A percentile compares a stretch with the other conserved stretches of the same genome.
These are phyloP conservation scores for Rubus parviflorus DNA, from an alignment of 306 rosid species.

Conservation along the genomic window DNA sequence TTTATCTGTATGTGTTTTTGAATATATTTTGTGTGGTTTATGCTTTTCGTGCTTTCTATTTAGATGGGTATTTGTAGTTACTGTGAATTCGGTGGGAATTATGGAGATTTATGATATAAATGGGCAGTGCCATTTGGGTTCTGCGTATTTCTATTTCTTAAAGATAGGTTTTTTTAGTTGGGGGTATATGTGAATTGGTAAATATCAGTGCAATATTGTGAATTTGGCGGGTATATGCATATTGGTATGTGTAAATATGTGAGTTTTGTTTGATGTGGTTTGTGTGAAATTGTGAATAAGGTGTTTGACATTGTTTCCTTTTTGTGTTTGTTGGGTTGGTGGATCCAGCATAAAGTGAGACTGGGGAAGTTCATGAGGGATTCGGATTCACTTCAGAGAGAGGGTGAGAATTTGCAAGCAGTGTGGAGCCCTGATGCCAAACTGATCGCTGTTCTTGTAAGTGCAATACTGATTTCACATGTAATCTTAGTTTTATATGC, in stretches of 20 bases:
- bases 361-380: constrained; percentile 91
- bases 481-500: neutral
- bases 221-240: neutral
- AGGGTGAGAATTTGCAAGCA: constrained; percentile 95
- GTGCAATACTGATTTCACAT: constrained; percentile 20
- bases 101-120: neutral
- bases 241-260: neutral
- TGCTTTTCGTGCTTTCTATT: neutral
- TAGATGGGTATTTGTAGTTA: neutral
- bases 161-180: constrained; percentile 30
- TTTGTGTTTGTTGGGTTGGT: constrained; percentile 23
- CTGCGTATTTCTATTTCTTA: neutral
- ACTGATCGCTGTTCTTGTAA: constrained; percentile 81
- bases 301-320: constrained; percentile 39
- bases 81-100: neutral
- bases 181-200: neutral
- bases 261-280: neutral
- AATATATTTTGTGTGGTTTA: neutral
- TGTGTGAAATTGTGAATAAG: constrained; percentile 8
- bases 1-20: neutral
- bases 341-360: constrained; percentile 79
- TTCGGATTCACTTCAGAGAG: constrained; percentile 66
- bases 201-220: neutral
- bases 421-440: constrained; percentile 96
- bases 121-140: neutral